Conservation (phyloP, 257 asterid species). For the Solanum chmielewskii region DNA sequence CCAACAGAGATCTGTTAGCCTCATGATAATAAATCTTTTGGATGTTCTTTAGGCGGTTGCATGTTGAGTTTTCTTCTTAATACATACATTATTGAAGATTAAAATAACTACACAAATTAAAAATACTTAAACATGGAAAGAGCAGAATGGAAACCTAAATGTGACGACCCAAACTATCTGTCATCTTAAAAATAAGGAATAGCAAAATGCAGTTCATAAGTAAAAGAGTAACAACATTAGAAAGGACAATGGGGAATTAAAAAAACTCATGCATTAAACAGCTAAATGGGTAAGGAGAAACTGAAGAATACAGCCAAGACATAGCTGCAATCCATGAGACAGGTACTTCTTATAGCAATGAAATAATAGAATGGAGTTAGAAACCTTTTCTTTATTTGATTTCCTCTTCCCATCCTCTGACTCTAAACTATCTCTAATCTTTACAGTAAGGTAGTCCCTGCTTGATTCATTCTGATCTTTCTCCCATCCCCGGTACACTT, state of each 20-base stretch:
- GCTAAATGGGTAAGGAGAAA: background rate
- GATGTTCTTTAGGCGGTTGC: background rate
- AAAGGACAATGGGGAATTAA: background rate
- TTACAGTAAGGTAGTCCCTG: conserved; percentile 16
- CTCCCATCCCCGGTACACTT: conserved; percentile 14
- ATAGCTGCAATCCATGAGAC: background rate
- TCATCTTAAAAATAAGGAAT: background rate
- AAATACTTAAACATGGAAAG: background rate
- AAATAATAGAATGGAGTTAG: background rate
- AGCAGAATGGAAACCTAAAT: background rate
- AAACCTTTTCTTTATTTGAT: conserved; percentile 47
- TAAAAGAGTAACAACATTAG: background rate
- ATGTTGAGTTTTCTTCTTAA: background rate
- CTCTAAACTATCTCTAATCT: conserved; percentile 17
- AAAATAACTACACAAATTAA: background rate
- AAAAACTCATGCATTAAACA: background rate
- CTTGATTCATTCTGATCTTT: conserved; percentile 19
- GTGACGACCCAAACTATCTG: background rate
- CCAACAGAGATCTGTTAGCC: background rate
- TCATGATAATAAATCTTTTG: background rate
- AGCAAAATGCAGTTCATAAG: background rate
- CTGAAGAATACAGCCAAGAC: background rate
- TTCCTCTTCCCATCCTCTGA: conserved; percentile 44
- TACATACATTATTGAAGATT: background rate
- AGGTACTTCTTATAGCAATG: background rate